Conservation (phyloP, 1,139 yeast species). For the Geotrichum candidum region DNA sequence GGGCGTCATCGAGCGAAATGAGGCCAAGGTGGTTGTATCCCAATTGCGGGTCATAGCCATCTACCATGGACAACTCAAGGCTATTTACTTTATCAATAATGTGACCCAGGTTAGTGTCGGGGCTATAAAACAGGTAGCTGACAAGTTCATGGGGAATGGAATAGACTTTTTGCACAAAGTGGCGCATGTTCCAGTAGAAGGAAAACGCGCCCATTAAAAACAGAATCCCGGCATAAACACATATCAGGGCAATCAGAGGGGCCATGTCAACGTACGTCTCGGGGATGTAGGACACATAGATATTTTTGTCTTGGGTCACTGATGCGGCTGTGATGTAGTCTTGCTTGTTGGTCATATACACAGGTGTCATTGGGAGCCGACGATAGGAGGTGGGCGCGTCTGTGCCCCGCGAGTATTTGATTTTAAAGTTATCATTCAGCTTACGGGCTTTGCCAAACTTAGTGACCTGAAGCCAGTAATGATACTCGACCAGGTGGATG, state of each 20-base stretch:
- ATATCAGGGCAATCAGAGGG: slow-evolving; percentile 9
- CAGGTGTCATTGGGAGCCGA: slow-evolving; percentile 14
- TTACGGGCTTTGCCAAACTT: slow-evolving; percentile 3
- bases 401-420: slow-evolving; percentile 2
- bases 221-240: not conserved
- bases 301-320: not conserved
- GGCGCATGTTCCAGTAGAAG: slow-evolving; percentile 6
- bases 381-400: not conserved
- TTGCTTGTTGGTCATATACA: slow-evolving; percentile 4
- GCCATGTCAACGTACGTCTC: slow-evolving; percentile 15
- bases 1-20: slow-evolving; percentile 13
- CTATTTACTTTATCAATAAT: slow-evolving; percentile 5
- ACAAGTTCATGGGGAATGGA: slow-evolving; percentile 11
- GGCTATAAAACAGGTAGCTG: slow-evolving; percentile 14
- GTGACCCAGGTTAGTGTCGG: slow-evolving; percentile 10
- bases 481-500: slow-evolving; percentile 15
- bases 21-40: slow-evolving; percentile 17
- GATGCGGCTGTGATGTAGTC: slow-evolving; percentile 15
- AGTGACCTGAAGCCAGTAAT: slow-evolving; percentile 8
- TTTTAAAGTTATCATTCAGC: slow-evolving; percentile 8
- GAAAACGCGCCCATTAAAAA: not conserved
- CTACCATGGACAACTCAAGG: slow-evolving; percentile 12
- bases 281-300: slow-evolving; percentile 7
- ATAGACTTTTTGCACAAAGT: slow-evolving; percentile 9
- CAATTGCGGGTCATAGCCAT: slow-evolving; percentile 15